phyloP scores from a whole-genome alignment of 345 rosid species.

The Carallia pectinifolia region DNA sequence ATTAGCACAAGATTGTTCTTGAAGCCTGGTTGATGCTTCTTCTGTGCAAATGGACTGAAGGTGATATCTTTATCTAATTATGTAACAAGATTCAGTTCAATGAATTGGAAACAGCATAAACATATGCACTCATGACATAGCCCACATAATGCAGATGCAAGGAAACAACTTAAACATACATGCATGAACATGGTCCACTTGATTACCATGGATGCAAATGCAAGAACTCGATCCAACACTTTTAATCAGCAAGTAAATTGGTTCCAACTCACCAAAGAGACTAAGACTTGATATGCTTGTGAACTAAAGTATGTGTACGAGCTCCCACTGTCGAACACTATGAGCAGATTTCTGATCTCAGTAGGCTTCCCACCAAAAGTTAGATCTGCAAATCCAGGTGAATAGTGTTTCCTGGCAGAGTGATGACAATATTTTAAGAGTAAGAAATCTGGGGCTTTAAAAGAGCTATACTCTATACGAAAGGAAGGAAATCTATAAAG shows the following conservation, averaged over 20 bases:
- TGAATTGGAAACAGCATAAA: no score
- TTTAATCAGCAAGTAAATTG: not conserved
- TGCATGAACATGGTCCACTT: not conserved
- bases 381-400: slow-evolving; percentile 78
- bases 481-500: not conserved
- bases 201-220: not conserved
- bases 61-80: not conserved
- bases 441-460: not conserved
- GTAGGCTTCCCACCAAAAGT: slow-evolving; percentile 58
- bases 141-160: no score
- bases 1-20: not conserved
- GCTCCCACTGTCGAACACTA: slow-evolving; percentile 82
- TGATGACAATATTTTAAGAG: no score
- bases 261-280: slow-evolving; percentile 46
- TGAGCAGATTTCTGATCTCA: slow-evolving; percentile 48
- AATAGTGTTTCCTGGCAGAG: slow-evolving; percentile 65
- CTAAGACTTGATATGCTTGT: slow-evolving; percentile 52
- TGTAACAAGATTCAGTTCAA: no score
- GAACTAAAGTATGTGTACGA: slow-evolving; percentile 82
- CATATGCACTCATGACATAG: no score
- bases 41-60: not conserved
- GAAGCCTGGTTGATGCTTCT: not conserved
- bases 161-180: no score
- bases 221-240: not conserved
- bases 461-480: slow-evolving; percentile 3